A percentile compares a stretch with the other conserved stretches of the same genome.
phyloP scores from a whole-genome alignment of 2,329 filamentous ascomycete genomes.

The Xylaria arbuscula region DNA sequence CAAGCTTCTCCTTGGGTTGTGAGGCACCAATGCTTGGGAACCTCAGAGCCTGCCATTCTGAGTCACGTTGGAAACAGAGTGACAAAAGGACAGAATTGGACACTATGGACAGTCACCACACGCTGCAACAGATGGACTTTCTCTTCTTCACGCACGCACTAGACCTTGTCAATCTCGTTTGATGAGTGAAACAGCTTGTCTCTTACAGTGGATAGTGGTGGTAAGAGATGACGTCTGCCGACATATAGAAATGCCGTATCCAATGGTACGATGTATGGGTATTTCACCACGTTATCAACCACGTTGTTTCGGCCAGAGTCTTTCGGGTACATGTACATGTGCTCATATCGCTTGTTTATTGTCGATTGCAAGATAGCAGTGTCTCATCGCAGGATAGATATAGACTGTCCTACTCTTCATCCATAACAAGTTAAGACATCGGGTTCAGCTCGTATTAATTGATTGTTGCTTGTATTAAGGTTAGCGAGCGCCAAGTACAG shows the following conservation, averaged over 20 bases:
- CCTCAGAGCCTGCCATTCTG: slow-evolving; percentile 2
- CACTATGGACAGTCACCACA: neutral
- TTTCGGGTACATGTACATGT: neutral
- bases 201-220: slow-evolving; percentile 18
- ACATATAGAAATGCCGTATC: slow-evolving; percentile 30
- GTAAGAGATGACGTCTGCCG: slow-evolving; percentile 38
- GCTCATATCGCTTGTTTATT: slow-evolving; percentile 4
- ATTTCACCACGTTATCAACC: slow-evolving; percentile 24
- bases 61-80: neutral
- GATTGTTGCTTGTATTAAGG: neutral
- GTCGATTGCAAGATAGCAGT: neutral
- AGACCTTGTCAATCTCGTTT: neutral
- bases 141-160: neutral
- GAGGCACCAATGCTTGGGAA: slow-evolving; percentile 6
- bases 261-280: slow-evolving; percentile 15
- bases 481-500: neutral
- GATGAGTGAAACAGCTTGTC: slow-evolving; percentile 4
- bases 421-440: neutral
- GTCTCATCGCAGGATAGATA: neutral
- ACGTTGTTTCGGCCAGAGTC: slow-evolving; percentile 17
- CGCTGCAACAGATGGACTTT: neutral
- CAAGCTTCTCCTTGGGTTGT: slow-evolving; percentile 6
- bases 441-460: neutral
- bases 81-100: neutral
- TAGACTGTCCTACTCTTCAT: neutral